Conservation (phyloP, 1,284 basidiomycete species). For the Cryptococcus maquisensis region DNA sequence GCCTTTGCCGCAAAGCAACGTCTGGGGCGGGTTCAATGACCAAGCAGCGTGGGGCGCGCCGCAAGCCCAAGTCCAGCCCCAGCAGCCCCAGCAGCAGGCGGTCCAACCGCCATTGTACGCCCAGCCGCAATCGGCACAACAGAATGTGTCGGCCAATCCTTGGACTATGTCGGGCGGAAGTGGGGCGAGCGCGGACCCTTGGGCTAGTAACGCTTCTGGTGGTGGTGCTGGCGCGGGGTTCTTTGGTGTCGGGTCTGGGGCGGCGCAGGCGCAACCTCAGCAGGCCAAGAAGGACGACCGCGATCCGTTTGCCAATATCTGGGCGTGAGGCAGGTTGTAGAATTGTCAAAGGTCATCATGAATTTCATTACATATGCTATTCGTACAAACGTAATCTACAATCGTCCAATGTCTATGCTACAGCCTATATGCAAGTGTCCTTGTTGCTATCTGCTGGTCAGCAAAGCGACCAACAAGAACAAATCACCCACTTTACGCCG, state of each 20-base stretch:
- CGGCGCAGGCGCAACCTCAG: constrained; percentile 7
- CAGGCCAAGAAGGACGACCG: constrained; percentile 33
- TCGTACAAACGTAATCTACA: no score
- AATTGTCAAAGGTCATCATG: no score
- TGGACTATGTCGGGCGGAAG: background rate
- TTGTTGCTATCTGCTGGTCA: no score
- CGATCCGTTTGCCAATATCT: constrained; percentile 40
- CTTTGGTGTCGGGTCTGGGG: constrained; percentile 12
- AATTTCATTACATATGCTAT: no score
- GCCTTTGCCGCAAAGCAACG: constrained; percentile 11
- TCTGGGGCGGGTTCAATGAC: constrained; percentile 36
- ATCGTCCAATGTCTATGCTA: no score
- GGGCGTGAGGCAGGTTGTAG: constrained; percentile 12
- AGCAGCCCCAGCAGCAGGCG: background rate
- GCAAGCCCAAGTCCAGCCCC: constrained; percentile 1
- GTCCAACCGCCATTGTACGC: background rate
- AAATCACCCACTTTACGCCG: no score
- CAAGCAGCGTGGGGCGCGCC: constrained; percentile 36
- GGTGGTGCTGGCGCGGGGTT: constrained; percentile 5
- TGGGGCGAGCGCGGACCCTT: constrained; percentile 16
- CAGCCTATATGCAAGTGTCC: no score
- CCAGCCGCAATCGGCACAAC: background rate
- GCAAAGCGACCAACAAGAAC: no score
- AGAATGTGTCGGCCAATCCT: background rate
- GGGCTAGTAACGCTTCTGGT: constrained; percentile 13